Base-by-base conservation (phyloP, 176 grass and related monocot species). In the Dactylis glomerata region DNA sequence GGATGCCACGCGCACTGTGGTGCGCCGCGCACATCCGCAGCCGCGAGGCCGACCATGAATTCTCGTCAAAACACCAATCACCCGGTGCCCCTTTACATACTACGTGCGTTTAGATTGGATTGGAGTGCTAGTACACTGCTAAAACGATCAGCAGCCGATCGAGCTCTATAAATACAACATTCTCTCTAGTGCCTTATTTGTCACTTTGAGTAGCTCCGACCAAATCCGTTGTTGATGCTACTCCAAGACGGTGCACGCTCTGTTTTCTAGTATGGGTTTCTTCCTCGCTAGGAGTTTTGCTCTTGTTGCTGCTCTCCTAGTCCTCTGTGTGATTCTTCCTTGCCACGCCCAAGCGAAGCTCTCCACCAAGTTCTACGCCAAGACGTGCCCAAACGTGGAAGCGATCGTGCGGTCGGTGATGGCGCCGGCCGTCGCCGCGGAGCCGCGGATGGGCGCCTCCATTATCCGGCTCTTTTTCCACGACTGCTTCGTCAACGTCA, bases 401-500 rank as follows among this genome's bases (percentile, higher is more conserved):
- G 16, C 47, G 51, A 55, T 87, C 16, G 91, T 94, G 75, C 85
- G 89, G 11, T 78, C 89, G 1, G 86, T 37, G 2, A 87, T 92
- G 89, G 73, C 72, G 19, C 56, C 81, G 14, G 79, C 85, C 1
- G 75, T 92, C 26, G 57, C 81, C 64, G 57, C 16, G n/a, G 94
- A 94, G 79, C 72, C 85, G 38, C 62, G 94, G 69, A 97, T 97
- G 89, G 94, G 81, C 33, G 94, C 94, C 0, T 97, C 89, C 64
- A 83, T 92, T 49, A 79, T 97, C 11, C 89, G 94, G 2, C 94
- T 97, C 82, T 92, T 88, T 85, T 97, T 97, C 87, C 91, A 97
- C 38, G 89, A 97, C 66, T 97, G 87, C 64, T 97, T 96, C 77
- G 89, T 91, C 79, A 90, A 93, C 77, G 91, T 96, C 32, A 45